Conservation (phyloP, 768 basidiomycete species). For the Tylopilus sp. region DNA sequence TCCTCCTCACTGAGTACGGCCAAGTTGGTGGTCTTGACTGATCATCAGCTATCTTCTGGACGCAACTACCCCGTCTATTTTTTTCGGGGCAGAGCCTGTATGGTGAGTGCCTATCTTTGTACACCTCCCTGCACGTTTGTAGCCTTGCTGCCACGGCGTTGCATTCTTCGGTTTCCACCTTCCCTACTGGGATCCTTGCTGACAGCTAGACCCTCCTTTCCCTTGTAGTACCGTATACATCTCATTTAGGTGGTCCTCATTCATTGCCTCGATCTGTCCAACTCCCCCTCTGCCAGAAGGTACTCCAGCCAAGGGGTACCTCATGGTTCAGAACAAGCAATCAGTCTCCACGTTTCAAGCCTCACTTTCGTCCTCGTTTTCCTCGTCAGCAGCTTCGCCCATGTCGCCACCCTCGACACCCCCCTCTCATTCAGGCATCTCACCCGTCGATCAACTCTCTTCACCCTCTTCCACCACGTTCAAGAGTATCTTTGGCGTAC, state of each 20-base stretch:
- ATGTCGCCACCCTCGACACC: conserved; percentile 37
- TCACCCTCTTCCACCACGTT: conserved; percentile 34
- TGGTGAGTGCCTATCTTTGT: conserved; percentile 21
- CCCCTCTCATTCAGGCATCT: conserved; percentile 40
- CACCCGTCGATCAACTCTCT: conserved; percentile 40
- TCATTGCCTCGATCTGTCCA: conserved; percentile 21
- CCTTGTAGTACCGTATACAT: conserved; percentile 28
- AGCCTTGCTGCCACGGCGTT: conserved; percentile 26
- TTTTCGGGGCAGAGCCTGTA: conserved; percentile 17
- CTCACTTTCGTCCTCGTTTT: conserved; percentile 44
- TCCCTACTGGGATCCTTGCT: conserved; percentile 13
- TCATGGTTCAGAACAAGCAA: conserved; percentile 35
- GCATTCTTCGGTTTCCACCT: conserved; percentile 15
- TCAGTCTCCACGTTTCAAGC: conserved; percentile 37
- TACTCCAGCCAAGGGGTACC: conserved; percentile 20
- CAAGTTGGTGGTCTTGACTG: conserved; percentile 27
- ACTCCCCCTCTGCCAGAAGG: conserved; percentile 12
- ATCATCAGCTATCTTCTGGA: conserved; percentile 13
- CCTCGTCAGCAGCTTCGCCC: conserved; percentile 40
- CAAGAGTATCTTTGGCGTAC: conserved; percentile 30
- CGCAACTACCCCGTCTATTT: conserved; percentile 8
- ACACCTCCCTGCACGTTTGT: conserved; percentile 14
- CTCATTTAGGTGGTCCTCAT: conserved; percentile 27
- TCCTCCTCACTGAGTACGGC: conserved; percentile 11
- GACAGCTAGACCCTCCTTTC: conserved; percentile 14